Base-by-base conservation (phyloP, 495 filamentous ascomycete species). In the Xylaria telfairii region DNA sequence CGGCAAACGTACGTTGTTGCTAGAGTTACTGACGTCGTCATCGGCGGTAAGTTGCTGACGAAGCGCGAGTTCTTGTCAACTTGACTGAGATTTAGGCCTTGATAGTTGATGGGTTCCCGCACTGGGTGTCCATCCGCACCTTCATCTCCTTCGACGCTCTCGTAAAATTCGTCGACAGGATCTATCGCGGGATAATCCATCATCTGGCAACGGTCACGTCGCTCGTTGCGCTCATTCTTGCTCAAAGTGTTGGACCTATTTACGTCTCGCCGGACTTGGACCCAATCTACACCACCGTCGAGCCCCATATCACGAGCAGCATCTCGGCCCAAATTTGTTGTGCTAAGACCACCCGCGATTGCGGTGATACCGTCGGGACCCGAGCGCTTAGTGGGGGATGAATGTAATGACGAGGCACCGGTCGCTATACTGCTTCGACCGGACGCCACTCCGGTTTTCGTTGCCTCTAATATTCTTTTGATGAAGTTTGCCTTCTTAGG, bases 1-100 rank as follows among this genome's bases (percentile, higher is more conserved):
- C 96, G 90, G 75, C 96, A 98, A 34, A 99, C 89, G 75, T 97
- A 97, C 8, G 92, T 93, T 66, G 96, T 94, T 1, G 95, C 94
- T 28, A 99, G 87, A 67, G 90, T 93, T 63, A 91, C 87, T 0
- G 96, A 88, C 44, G 92, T 98, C 2, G 91, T 95, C 82, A 91
- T 92, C 3, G 93, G 89, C n/a, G 96, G 96, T n/a, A 98, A 83
- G 75, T 87, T 95, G 74, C 88, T 92, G 61, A 98, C 85, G 78
- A 98, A 99, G 8, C 96, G 91, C 0, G 96, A 92, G 79, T 93
- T 96, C 80, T 98, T 98, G 83, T 99, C 96, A 0, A 99, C 96
- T 42, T 97, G 86, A 49, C 82, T 87, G 12, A 97, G 83, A 77
- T 96, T 99, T 34, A 91, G 89, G 0, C 84, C 83, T 57, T 87